Base-by-base conservation (phyloP, 2,329 filamentous ascomycete genomes). In the Neurospora sp. region DNA sequence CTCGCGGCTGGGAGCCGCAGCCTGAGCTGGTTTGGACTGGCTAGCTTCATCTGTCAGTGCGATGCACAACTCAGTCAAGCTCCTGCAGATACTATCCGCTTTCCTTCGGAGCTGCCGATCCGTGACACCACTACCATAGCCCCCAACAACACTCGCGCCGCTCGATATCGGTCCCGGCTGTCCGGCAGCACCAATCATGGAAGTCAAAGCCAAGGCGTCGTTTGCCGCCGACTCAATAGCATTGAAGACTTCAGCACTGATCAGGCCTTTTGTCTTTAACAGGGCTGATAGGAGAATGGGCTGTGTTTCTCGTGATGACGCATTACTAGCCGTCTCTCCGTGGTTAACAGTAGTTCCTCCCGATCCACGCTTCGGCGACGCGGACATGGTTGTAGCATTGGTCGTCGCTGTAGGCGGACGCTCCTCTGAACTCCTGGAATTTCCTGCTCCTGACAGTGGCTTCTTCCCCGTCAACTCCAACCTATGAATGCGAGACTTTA, bases 401-500 rank as follows among this genome's bases (percentile, higher is more conserved):
- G 96, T 98, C 9, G 92, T 95, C 66, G 96, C 96, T 7, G 96
- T 98, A 17, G 91, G 88, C 4, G 96, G 96, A 71, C 96, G 87
- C 71, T 98, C 95, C 42, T 90, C 90, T 0, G 90, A 90, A 10
- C 88, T 85, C 73, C 89, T 87, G 5, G 90, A 90, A 77, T 94
- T 90, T 2, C 92, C 91, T 2, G 92, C 92, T 42, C 90, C 91
- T 2, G 93, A 95, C 1, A 92, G 83, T 0, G 94, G 93, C 40
- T 96, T 82, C 80, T 96, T 97, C 71, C 94, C 94, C 2, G 93
- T 96, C 74, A 96, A 81, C 79, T 98, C 96, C 10, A 99, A 86
- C 71, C 93, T 92, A 75, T 93, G 90, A 75, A 99, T 97, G 38
- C 96, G 89, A 52, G 93, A 96, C 79, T 98, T 98, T 66, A 99